A percentile compares a stretch with the other conserved stretches of the same genome.
Evolutionary conservation across 306 rosid species (phyloP).

Genomic region (Vigna trinervia): DNA sequence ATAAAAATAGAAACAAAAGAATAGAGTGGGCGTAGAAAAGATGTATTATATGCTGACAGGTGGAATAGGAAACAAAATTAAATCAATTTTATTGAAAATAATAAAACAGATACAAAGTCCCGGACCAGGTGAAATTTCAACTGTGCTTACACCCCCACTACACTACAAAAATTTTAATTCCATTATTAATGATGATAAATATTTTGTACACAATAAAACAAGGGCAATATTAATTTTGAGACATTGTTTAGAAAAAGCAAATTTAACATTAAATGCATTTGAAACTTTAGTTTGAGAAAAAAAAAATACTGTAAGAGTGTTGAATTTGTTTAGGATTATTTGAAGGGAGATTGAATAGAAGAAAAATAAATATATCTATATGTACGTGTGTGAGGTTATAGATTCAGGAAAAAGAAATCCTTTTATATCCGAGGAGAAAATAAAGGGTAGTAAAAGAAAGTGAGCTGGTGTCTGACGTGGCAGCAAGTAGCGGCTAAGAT

Average conservation of each 20-base stretch:
- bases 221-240: neutral
- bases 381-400: too few relatives aligned
- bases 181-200: conserved; percentile 27
- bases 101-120: conserved; percentile 41
- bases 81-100: conserved; percentile 39
- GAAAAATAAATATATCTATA: too few relatives aligned
- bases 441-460: neutral
- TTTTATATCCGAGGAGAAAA: too few relatives aligned
- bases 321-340: too few relatives aligned
- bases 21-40: conserved; percentile 47
- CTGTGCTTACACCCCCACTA: neutral
- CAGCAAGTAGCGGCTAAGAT: conserved; percentile 41
- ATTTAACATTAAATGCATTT: too few relatives aligned
- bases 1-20: conserved; percentile 40
- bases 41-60: conserved; percentile 41
- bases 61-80: conserved; percentile 37
- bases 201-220: neutral
- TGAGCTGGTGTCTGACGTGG: conserved; percentile 11
- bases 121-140: conserved; percentile 36
- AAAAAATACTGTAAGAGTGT: too few relatives aligned
- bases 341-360: too few relatives aligned
- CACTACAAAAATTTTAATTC: conserved; percentile 19
- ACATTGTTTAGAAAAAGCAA: too few relatives aligned
- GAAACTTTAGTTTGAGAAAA: too few relatives aligned
- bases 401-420: too few relatives aligned